These are phyloP conservation scores for Peronospora destructor DNA, from an alignment of 352 stramenopile species.

Conservation along the genomic window DNA sequence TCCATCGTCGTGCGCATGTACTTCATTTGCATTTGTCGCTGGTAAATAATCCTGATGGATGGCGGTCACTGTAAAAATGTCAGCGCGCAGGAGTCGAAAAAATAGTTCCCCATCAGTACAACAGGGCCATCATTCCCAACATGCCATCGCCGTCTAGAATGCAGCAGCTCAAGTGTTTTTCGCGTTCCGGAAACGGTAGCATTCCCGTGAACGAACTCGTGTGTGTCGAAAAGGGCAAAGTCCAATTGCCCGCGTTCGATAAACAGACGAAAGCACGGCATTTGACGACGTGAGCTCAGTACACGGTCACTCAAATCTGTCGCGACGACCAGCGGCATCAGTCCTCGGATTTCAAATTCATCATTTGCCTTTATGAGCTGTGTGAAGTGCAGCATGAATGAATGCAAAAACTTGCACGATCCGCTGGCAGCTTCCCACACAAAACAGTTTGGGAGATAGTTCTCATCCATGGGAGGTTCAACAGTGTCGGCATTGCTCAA, in stretches of 20 bases:
- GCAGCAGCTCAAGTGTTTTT: slow-evolving; percentile 32
- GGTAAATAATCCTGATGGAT: not conserved
- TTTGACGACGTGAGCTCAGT: slow-evolving; percentile 46
- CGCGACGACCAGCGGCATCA: slow-evolving; percentile 56
- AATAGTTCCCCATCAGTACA: slow-evolving; percentile 81
- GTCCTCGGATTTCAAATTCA: slow-evolving; percentile 20
- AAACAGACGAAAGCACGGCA: slow-evolving; percentile 54
- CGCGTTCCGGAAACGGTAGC: slow-evolving; percentile 1
- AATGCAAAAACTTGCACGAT: slow-evolving; percentile 76
- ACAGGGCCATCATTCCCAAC: slow-evolving; percentile 47
- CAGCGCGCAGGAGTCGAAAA: slow-evolving; percentile 69
- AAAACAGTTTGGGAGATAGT: slow-evolving; percentile 48
- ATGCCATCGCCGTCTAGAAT: slow-evolving; percentile 25
- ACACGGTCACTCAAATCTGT: slow-evolving; percentile 72
- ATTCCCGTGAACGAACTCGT: slow-evolving; percentile 30
- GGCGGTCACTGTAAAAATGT: slow-evolving; percentile 48
- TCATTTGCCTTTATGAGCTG: slow-evolving; percentile 25
- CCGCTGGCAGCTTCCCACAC: slow-evolving; percentile 80
- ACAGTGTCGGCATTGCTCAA: slow-evolving; percentile 15
- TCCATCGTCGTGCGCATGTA: not conserved
- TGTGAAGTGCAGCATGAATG: slow-evolving; percentile 65
- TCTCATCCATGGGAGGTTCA: slow-evolving; percentile 4
- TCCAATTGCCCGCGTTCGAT: slow-evolving; percentile 39
- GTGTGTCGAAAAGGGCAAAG: slow-evolving; percentile 66
- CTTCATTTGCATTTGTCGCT: not conserved